Percentiles rank a stretch among this genome's conserved stretches.
Evolutionary conservation across 1,284 basidiomycete genomes (phyloP).

Genomic region (Apiotrichum siamense): DNA sequence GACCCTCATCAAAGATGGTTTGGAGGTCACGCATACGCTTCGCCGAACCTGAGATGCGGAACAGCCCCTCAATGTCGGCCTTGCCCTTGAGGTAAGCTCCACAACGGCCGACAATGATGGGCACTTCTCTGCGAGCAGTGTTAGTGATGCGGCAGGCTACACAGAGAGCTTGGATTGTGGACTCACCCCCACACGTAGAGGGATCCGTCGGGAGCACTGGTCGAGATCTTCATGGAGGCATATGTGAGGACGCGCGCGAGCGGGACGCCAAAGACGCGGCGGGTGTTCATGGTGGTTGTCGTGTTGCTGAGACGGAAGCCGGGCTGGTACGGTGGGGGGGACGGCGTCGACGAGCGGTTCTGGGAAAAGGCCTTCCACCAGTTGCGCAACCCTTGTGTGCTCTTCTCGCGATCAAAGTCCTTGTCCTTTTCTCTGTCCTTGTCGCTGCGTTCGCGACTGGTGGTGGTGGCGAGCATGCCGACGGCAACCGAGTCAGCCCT

Average conservation of each 20-base stretch:
- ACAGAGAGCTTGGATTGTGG: conserved; percentile 21
- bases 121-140: conserved; percentile 66
- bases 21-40: conserved; percentile 96
- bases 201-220: conserved; percentile 73
- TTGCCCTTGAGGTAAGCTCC: conserved; percentile 87
- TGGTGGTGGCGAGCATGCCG: background rate
- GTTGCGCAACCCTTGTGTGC: conserved; percentile 56
- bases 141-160: conserved; percentile 34
- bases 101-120: conserved; percentile 94
- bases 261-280: conserved; percentile 73
- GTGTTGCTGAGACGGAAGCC: conserved; percentile 3
- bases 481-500: background rate
- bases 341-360: background rate
- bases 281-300: conserved; percentile 7
- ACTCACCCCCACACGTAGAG: conserved; percentile 69
- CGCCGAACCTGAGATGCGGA: conserved; percentile 86
- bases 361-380: conserved; percentile 70
- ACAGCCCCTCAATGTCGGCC: conserved; percentile 90
- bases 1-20: conserved; percentile 78
- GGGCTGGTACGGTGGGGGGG: background rate
- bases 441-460: background rate
- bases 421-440: background rate
- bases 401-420: conserved; percentile 27
- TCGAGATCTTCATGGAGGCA: conserved; percentile 90
- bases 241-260: conserved; percentile 75